Evolutionary conservation across 768 basidiomycete species (phyloP).

Genomic region (Chiua virens): DNA sequence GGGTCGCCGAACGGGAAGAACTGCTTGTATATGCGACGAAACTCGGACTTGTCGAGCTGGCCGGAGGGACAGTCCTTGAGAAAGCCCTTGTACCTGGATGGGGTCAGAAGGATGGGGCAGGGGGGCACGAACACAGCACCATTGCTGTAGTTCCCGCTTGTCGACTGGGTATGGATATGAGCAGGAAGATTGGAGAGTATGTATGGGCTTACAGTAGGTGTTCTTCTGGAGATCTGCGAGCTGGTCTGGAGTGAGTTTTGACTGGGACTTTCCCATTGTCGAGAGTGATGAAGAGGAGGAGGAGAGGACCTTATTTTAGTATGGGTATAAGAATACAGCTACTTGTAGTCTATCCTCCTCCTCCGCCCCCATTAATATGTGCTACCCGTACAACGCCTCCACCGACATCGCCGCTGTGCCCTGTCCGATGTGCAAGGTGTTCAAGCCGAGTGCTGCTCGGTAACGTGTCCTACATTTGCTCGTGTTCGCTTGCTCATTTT

Average conservation of each 20-base stretch:
- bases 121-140: conserved; percentile 43
- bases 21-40: conserved; percentile 97
- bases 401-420: conserved; percentile 61
- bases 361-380: conserved; percentile 50
- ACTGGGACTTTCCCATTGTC: conserved; percentile 96
- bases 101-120: conserved; percentile 9
- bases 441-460: conserved; percentile 60
- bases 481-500: conserved; percentile 21
- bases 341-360: conserved; percentile 13
- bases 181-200: conserved; percentile 4
- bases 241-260: conserved; percentile 92
- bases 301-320: conserved; percentile 30
- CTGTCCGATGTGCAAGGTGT: conserved; percentile 87
- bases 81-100: conserved; percentile 94
- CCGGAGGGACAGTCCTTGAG: conserved; percentile 98
- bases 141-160: conserved; percentile 96
- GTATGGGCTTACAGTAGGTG: conserved; percentile 79
- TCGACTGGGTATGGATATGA: conserved; percentile 58
- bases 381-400: conserved; percentile 67
- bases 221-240: conserved; percentile 95
- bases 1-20: conserved; percentile 99
- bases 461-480: conserved; percentile 27
- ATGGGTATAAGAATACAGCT: conserved; percentile 31
- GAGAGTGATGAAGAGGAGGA: conserved; percentile 23
- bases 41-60: conserved; percentile 93